Conservation (phyloP, 495 filamentous ascomycete genomes). For the Niebla homalea region DNA sequence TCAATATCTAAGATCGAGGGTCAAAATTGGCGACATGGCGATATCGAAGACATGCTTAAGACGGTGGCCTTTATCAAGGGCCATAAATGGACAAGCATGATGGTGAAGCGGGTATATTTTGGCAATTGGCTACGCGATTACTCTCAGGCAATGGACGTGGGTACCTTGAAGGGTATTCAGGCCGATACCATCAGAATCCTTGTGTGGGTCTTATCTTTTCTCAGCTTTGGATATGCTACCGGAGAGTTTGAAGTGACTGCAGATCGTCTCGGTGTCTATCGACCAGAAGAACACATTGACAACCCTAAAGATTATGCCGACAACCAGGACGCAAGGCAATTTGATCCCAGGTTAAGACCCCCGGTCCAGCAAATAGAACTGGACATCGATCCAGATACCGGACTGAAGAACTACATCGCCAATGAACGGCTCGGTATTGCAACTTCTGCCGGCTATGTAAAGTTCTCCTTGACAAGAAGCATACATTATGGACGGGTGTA, state of each 20-base stretch:
- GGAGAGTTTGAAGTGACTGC: conserved; percentile 92
- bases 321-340: conserved; percentile 69
- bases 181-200: conserved; percentile 83
- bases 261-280: conserved; percentile 80
- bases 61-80: conserved; percentile 75
- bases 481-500: conserved; percentile 88
- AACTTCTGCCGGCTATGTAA: conserved; percentile 81
- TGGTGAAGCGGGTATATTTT: conserved; percentile 86
- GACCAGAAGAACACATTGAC: conserved; percentile 89
- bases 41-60: conserved; percentile 91
- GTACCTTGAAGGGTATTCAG: conserved; percentile 76
- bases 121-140: conserved; percentile 70
- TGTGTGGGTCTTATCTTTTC: conserved; percentile 25
- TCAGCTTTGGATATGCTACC: conserved; percentile 86
- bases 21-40: conserved; percentile 92
- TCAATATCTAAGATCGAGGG: conserved; percentile 89
- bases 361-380: conserved; percentile 65
- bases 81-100: conserved; percentile 87
- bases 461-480: conserved; percentile 65
- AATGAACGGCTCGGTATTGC: conserved; percentile 78
- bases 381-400: conserved; percentile 68
- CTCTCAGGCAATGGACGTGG: conserved; percentile 84
- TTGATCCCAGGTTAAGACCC: conserved; percentile 67
- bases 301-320: conserved; percentile 90
- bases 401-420: conserved; percentile 98